These are phyloP conservation scores for Aureobasidium sp. DNA, from an alignment of 2,329 filamentous ascomycete species.

Conservation along the genomic window DNA sequence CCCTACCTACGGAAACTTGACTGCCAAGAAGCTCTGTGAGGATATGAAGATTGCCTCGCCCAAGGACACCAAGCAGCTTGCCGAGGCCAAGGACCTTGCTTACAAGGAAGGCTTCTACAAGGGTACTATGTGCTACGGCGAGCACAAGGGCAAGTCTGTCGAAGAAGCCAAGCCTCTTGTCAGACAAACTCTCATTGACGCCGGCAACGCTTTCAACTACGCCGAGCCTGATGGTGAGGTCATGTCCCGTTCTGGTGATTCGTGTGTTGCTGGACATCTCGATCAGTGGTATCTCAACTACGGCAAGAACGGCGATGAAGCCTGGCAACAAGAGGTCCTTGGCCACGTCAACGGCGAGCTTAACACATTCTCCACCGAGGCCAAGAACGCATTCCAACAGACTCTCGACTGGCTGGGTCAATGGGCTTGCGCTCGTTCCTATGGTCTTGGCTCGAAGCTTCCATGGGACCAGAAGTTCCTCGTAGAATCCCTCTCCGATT, in stretches of 20 bases:
- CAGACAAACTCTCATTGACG: conserved; percentile 66
- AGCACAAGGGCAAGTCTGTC: conserved; percentile 81
- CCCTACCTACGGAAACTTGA: conserved; percentile 76
- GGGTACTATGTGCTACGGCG: conserved; percentile 79
- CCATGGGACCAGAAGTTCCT: conserved; percentile 90
- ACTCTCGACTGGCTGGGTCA: conserved; percentile 89
- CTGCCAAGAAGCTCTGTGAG: conserved; percentile 77
- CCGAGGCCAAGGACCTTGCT: conserved; percentile 88
- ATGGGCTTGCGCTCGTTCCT: conserved; percentile 90
- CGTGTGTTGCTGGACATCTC: conserved; percentile 86
- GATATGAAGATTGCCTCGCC: conserved; percentile 94
- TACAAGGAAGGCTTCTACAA: conserved; percentile 99
- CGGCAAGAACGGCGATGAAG: conserved; percentile 64
- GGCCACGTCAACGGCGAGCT: conserved; percentile 65
- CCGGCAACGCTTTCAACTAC: conserved; percentile 78
- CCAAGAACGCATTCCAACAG: conserved; percentile 61
- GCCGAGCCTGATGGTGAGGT: conserved; percentile 89
- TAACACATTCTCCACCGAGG: conserved; percentile 65
- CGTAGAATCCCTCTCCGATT: conserved; percentile 87
- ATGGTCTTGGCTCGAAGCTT: conserved; percentile 85
- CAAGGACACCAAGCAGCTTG: conserved; percentile 85
- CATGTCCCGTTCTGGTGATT: conserved; percentile 80
- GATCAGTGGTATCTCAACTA: conserved; percentile 99
- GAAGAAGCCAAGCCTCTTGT: conserved; percentile 83
- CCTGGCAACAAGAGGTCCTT: conserved; percentile 72